Evolutionary conservation across 768 basidiomycete genomes (phyloP).

Genomic region (Mycena olivaceomarginata): DNA sequence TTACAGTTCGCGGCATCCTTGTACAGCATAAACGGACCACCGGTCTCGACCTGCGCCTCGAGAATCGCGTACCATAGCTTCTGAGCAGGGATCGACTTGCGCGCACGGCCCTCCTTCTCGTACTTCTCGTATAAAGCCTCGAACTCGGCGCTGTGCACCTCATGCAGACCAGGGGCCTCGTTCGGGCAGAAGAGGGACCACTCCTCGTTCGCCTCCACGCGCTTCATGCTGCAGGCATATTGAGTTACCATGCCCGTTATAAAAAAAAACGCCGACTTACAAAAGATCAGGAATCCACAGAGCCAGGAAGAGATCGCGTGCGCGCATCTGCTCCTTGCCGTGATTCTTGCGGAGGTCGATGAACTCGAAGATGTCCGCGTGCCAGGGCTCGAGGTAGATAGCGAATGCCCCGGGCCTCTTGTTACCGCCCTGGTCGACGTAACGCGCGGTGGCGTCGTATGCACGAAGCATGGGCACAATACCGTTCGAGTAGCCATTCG

Average conservation of each 20-base stretch:
- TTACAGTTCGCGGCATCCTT: constrained; percentile 96
- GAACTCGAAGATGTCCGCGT: constrained; percentile 97
- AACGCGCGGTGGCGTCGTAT: constrained; percentile 97
- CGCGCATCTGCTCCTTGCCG: constrained; percentile 97
- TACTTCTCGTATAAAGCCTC: constrained; percentile 91
- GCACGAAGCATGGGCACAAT: constrained; percentile 99
- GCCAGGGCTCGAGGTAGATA: constrained; percentile 99
- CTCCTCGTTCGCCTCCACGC: constrained; percentile 90
- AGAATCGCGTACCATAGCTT: constrained; percentile 99
- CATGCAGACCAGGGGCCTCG: constrained; percentile 93
- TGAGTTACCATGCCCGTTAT: not conserved
- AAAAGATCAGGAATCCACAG: constrained; percentile 99
- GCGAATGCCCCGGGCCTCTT: constrained; percentile 99
- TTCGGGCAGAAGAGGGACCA: constrained; percentile 99
- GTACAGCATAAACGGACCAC: constrained; percentile 99
- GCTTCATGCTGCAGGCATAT: constrained; percentile 87
- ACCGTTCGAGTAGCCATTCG: constrained; percentile 99
- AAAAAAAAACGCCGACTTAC: constrained; percentile 63
- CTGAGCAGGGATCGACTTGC: constrained; percentile 92
- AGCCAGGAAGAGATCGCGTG: constrained; percentile 97
- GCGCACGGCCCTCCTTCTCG: constrained; percentile 92
- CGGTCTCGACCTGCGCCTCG: constrained; percentile 98
- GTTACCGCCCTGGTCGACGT: constrained; percentile 99
- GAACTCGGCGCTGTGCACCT: constrained; percentile 94
- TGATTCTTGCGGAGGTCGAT: constrained; percentile 99